phyloP scores from a whole-genome alignment of 2,329 filamentous ascomycete species.

The Parasarocladium wereldwijsianum region DNA sequence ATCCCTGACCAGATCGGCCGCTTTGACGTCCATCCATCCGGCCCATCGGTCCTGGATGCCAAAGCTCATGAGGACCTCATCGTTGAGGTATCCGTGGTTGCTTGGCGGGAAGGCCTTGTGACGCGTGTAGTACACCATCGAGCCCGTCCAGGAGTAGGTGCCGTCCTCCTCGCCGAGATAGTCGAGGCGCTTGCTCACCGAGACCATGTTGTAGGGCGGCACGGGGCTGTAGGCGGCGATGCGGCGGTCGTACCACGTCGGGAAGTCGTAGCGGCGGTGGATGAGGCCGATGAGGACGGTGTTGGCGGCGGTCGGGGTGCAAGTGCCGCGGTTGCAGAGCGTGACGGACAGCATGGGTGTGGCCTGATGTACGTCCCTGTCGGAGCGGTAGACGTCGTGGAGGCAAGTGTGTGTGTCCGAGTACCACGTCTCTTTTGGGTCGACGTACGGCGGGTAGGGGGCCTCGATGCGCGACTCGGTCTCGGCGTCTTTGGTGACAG shows the following conservation, averaged over 20 bases:
- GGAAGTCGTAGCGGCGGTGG: constrained; percentile 3
- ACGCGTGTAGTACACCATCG: constrained; percentile 3
- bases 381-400: constrained; percentile 4
- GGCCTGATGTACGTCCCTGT: constrained; percentile 5
- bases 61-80: constrained; percentile 5
- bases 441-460: constrained; percentile 1
- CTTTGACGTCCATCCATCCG: constrained; percentile 4
- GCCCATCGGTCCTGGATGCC: constrained; percentile 3
- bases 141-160: constrained; percentile 5
- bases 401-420: constrained; percentile 4
- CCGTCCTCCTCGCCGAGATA: constrained; percentile 4
- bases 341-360: constrained; percentile 4
- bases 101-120: background rate
- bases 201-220: constrained; percentile 4
- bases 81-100: constrained; percentile 5
- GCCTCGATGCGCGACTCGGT: constrained; percentile 2
- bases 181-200: constrained; percentile 2
- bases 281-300: constrained; percentile 5
- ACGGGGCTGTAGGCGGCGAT: constrained; percentile 1
- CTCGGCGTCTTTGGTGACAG: constrained; percentile 1
- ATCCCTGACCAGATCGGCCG: constrained; percentile 1
- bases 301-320: constrained; percentile 2
- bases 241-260: constrained; percentile 3
- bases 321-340: constrained; percentile 4
- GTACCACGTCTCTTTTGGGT: constrained; percentile 2